Conservation (phyloP, 2,329 filamentous ascomycete species). For the Neonectria hederae region DNA sequence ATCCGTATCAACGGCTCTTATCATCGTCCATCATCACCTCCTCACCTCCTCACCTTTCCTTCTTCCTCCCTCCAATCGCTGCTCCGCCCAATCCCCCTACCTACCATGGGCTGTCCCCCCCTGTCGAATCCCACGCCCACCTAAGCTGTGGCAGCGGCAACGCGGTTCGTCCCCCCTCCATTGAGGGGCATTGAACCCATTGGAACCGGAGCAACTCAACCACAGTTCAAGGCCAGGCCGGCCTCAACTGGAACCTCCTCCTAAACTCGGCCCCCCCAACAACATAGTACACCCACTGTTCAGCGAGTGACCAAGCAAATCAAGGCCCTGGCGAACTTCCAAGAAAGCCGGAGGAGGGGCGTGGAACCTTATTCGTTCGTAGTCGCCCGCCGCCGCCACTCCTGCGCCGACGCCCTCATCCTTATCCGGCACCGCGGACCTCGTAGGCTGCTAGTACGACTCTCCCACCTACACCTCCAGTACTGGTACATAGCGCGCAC, state of each 20-base stretch:
- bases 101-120: constrained; percentile 1
- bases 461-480: constrained; percentile 13
- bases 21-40: constrained; percentile 5
- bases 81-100: background rate
- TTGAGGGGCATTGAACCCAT: background rate
- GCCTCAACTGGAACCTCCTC: background rate
- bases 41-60: background rate
- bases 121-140: constrained; percentile 18
- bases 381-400: constrained; percentile 37
- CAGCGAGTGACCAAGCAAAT: background rate
- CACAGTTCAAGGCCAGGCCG: background rate
- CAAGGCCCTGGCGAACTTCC: constrained; percentile 3
- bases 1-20: constrained; percentile 4
- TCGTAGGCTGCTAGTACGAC: constrained; percentile 4
- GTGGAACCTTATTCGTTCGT: constrained; percentile 41
- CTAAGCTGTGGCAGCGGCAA: constrained; percentile 5
- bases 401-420: constrained; percentile 31
- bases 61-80: constrained; percentile 15
- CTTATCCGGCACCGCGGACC: constrained; percentile 37
- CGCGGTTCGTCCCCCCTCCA: constrained; percentile 16
- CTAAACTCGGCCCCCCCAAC: no score
- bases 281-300: no score
- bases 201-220: background rate
- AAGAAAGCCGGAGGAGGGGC: constrained; percentile 30
- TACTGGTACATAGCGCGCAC: constrained; percentile 1